Percentiles rank a stretch among this genome's conserved stretches.
These are phyloP conservation scores for Flagelloscypha sp. DNA, from an alignment of 768 basidiomycete genomes.

Conservation along the genomic window DNA sequence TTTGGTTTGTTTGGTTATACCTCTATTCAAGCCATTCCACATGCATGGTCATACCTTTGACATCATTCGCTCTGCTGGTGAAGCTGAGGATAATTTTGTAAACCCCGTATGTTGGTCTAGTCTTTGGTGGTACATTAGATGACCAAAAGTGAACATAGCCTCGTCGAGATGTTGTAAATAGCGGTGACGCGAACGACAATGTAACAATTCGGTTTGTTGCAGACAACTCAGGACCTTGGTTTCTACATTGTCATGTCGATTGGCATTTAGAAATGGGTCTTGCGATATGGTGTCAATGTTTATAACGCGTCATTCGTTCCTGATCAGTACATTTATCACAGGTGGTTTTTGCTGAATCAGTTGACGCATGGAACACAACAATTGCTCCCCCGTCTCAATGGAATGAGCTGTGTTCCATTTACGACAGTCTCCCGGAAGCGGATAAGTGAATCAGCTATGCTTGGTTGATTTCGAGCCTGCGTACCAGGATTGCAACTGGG, in stretches of 20 bases:
- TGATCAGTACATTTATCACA: neutral
- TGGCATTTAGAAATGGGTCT: conserved; percentile 27
- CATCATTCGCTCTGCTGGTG: conserved; percentile 36
- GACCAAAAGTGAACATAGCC: no score
- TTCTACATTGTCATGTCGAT: conserved; percentile 31
- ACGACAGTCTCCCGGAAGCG: no score
- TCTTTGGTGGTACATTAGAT: no score
- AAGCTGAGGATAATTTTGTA: conserved; percentile 27
- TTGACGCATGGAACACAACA: no score
- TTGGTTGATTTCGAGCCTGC: no score
- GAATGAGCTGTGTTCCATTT: no score
- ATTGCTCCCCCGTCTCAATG: no score
- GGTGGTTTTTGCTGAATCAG: neutral
- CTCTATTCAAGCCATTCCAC: conserved; percentile 29
- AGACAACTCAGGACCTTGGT: conserved; percentile 61
- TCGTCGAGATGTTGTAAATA: conserved; percentile 42
- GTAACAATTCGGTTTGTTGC: conserved; percentile 53
- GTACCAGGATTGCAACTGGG: no score
- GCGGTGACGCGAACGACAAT: conserved; percentile 31
- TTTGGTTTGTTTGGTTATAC: neutral
- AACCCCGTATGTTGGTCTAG: conserved; percentile 50
- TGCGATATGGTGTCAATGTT: conserved; percentile 8
- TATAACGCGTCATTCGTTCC: conserved; percentile 6
- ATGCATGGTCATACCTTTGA: conserved; percentile 36
- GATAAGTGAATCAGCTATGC: no score